phyloP scores from a whole-genome alignment of 106 monocot species.

The Dioscorea zingiberensis region DNA sequence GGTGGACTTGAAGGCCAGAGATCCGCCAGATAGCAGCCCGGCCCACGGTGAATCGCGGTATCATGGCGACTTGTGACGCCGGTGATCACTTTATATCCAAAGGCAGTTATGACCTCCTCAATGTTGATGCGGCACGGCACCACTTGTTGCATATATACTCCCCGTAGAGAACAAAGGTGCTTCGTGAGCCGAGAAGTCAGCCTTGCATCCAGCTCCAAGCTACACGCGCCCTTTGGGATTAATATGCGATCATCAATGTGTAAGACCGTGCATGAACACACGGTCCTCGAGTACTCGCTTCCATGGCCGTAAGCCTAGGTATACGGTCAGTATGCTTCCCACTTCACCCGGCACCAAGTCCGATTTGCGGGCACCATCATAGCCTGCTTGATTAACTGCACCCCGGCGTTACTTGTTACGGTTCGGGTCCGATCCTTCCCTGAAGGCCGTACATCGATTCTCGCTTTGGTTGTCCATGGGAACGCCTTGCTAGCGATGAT shows the following conservation, averaged over 20 bases:
- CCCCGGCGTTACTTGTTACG: slow-evolving; percentile 41
- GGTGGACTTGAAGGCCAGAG: slow-evolving; percentile 19
- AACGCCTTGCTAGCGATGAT: slow-evolving; percentile 15
- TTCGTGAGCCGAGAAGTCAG: slow-evolving; percentile 19
- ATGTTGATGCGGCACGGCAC: slow-evolving; percentile 19
- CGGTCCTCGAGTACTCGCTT: slow-evolving; percentile 44
- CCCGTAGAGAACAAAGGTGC: slow-evolving; percentile 28
- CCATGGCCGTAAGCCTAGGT: slow-evolving; percentile 44
- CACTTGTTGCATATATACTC: slow-evolving; percentile 32
- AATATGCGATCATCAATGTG: slow-evolving; percentile 18
- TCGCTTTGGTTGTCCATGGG: slow-evolving; percentile 26
- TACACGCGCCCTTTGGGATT: slow-evolving; percentile 22
- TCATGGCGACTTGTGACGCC: slow-evolving; percentile 12
- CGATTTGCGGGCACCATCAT: slow-evolving; percentile 3
- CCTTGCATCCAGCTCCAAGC: too few relatives aligned
- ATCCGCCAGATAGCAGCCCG: slow-evolving; percentile 21
- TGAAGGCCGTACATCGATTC: slow-evolving; percentile 33
- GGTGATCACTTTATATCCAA: slow-evolving; percentile 31
- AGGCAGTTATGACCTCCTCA: slow-evolving; percentile 30
- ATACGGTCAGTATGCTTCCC: slow-evolving; percentile 12
- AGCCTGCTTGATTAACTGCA: slow-evolving; percentile 25
- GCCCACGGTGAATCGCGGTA: slow-evolving; percentile 24
- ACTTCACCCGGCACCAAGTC: slow-evolving; percentile 23
- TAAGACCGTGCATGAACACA: slow-evolving; percentile 33
- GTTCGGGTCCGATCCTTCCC: slow-evolving; percentile 31